Evolutionary conservation across 306 rosid genomes (phyloP).

Genomic region (Cicer cuneatum): DNA sequence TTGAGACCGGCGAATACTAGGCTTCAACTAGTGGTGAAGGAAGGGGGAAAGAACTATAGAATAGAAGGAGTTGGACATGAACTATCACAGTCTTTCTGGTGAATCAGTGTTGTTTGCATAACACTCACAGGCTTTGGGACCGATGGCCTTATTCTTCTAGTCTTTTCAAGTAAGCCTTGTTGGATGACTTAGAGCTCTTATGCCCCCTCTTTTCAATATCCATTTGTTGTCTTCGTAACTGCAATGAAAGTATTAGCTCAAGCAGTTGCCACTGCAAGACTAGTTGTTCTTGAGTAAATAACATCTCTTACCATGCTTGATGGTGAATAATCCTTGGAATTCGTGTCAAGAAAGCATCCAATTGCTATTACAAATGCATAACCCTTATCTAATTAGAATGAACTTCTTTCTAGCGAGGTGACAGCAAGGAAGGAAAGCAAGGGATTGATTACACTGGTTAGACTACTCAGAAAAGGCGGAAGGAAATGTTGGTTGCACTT

Average conservation of each 20-base stretch:
- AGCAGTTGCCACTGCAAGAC: background rate
- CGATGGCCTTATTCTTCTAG: background rate
- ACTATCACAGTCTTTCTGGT: background rate
- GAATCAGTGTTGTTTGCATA: background rate
- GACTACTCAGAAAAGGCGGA: background rate
- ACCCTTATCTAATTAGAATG: background rate
- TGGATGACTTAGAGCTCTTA: constrained; percentile 9
- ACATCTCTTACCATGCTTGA: background rate
- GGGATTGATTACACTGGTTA: too few species aligned
- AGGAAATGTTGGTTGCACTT: background rate
- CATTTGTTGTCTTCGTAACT: background rate
- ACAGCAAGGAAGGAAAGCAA: too few species aligned
- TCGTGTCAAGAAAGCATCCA: background rate
- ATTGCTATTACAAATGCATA: background rate
- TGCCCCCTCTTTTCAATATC: constrained; percentile 14
- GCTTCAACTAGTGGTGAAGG: background rate
- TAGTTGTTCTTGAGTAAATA: background rate
- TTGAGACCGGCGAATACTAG: background rate
- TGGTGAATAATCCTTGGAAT: background rate
- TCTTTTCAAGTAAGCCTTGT: background rate
- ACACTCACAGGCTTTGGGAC: background rate
- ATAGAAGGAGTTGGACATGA: constrained; percentile 1
- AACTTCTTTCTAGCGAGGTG: background rate
- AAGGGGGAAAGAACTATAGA: background rate
- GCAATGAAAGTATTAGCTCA: background rate